Evolutionary conservation across 352 stramenopile genomes (phyloP), one percentile per base, ranked within the genome.

Genomic region (Phytophthora idaei): DNA sequence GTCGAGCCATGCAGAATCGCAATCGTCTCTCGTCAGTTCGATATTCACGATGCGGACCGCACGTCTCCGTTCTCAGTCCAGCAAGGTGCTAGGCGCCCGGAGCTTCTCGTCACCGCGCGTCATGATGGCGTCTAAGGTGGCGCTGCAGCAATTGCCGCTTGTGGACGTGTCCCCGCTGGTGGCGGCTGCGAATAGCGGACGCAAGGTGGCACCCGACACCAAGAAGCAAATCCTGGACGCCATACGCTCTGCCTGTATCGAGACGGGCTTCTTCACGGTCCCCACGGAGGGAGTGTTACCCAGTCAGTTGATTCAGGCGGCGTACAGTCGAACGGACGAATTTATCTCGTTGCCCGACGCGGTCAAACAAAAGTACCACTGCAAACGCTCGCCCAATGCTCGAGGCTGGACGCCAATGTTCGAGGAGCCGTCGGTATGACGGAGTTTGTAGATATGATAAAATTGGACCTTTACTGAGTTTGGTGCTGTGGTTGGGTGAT

Each of bases 331-430:
- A 37, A 66, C 79, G 1, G 80, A 93, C 49, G 80, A 92, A 70
- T 92, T 92, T 62, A 71, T 90, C 27, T 80, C 76, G 29, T 67
- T 95, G 3, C 85, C 85, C 1, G 57, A 80, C 1, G 67, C 64
- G 0, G 59, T 93, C 31, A 95, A 95, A 72, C 72, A 76, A 12
- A 77, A 90, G 54, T 95, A 93, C 49, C 83, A 93, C 47, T 85
- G 88, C 73, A 90, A 92, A 58, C 86, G 77, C 45, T 83, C 83
- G 3, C 82, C 82, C 14, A 92, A 92, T 61, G 77, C 81, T 25
- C 78, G 84, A 45, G 86, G 86, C 41, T 94, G 86, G 86, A 94
- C 83, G 44, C 86, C 86, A 11, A 85, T 94, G 78, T 90, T 92
- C 57, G 86, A 92, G 71, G 84, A 94, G 61, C 86, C 86, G 28